phyloP scores from a whole-genome alignment of 192 early-diverging fungal species.

The Helicostylum pulchrum region DNA sequence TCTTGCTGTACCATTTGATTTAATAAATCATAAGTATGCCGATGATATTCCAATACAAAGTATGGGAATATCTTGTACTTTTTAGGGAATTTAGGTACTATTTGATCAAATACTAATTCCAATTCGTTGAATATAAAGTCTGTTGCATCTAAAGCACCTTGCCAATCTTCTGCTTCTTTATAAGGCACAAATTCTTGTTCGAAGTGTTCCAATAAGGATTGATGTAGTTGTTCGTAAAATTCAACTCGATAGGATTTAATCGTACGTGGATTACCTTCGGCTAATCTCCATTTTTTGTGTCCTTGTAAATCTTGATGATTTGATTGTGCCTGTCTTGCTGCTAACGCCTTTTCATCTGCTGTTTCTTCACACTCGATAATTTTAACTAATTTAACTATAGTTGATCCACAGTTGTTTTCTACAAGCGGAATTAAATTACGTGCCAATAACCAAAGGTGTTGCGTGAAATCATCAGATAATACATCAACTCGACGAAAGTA shows the following conservation, averaged over 20 bases:
- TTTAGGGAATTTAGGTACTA: slow-evolving; percentile 84
- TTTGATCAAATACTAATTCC: slow-evolving; percentile 81
- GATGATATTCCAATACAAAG: slow-evolving; percentile 95
- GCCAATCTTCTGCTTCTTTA: slow-evolving; percentile 56
- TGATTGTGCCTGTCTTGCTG: slow-evolving; percentile 43
- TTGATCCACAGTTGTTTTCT: slow-evolving; percentile 59
- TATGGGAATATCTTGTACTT: slow-evolving; percentile 94
- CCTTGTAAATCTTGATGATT: slow-evolving; percentile 47
- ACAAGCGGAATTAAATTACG: slow-evolving; percentile 78
- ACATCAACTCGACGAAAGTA: slow-evolving; percentile 86
- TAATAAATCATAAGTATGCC: slow-evolving; percentile 78
- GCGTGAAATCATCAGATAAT: slow-evolving; percentile 78
- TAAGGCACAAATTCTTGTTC: slow-evolving; percentile 58
- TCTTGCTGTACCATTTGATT: slow-evolving; percentile 68
- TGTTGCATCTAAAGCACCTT: slow-evolving; percentile 57
- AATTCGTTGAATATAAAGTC: slow-evolving; percentile 90
- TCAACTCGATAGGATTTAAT: slow-evolving; percentile 77
- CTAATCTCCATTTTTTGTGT: slow-evolving; percentile 41
- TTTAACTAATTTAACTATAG: slow-evolving; percentile 89
- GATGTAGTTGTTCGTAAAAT: slow-evolving; percentile 73
- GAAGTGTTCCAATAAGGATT: slow-evolving; percentile 67
- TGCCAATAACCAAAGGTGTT: slow-evolving; percentile 84
- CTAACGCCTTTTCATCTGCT: slow-evolving; percentile 72
- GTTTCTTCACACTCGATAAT: slow-evolving; percentile 92
- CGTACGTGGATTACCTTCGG: slow-evolving; percentile 41